Evolutionary conservation across 148 eudicot genomes (phyloP).

Genomic region (Pharnaceum exiguum): DNA sequence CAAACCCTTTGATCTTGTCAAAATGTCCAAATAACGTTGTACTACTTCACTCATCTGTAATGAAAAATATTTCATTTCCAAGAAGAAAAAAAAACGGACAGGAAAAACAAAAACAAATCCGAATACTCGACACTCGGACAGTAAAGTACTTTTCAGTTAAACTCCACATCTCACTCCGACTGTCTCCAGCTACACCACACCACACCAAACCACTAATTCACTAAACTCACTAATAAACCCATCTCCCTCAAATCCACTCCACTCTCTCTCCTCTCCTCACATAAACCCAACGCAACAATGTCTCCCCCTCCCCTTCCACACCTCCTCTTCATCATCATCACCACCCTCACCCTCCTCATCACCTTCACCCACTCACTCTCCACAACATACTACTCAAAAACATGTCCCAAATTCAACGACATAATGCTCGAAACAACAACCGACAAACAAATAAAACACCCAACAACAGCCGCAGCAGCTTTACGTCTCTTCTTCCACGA

Average conservation of each 20-base stretch:
- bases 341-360: slow-evolving; percentile 11
- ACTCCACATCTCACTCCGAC: too few relatives aligned
- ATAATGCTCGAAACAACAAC: slow-evolving; percentile 43
- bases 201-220: too few relatives aligned
- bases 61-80: too few relatives aligned
- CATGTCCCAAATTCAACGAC: slow-evolving; percentile 37
- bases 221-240: too few relatives aligned
- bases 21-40: too few relatives aligned
- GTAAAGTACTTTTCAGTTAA: too few relatives aligned
- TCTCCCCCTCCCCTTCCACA: not conserved
- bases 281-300: not conserved
- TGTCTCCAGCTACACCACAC: too few relatives aligned
- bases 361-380: slow-evolving; percentile 25
- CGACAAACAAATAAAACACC: slow-evolving; percentile 39
- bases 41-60: too few relatives aligned
- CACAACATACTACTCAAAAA: slow-evolving; percentile 24
- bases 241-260: not conserved
- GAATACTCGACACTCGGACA: too few relatives aligned
- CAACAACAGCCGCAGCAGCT: slow-evolving; percentile 50
- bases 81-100: too few relatives aligned
- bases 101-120: too few relatives aligned
- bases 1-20: too few relatives aligned
- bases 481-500: slow-evolving; percentile 35
- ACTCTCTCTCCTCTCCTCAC: not conserved
- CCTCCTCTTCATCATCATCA: slow-evolving; percentile 6